Evolutionary conservation across 2,329 filamentous ascomycete genomes (phyloP).

Genomic region (Botrytis squamosa): DNA sequence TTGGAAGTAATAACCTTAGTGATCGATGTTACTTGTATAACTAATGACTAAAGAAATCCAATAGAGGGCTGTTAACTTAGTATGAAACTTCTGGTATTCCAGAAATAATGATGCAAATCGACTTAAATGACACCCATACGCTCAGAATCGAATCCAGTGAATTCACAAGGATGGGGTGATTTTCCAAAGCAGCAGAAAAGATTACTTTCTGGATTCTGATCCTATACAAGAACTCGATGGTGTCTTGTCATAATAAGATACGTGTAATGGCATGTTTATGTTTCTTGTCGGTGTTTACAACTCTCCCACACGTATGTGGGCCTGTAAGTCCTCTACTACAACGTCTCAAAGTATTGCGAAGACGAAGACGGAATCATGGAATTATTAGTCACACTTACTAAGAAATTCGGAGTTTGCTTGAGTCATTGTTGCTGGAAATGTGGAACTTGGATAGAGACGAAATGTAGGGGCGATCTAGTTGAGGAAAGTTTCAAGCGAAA

Average conservation of each 20-base stretch:
- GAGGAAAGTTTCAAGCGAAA: not conserved
- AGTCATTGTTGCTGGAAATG: not conserved
- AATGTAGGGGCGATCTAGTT: not conserved
- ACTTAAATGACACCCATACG: not conserved
- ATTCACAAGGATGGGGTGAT: not conserved
- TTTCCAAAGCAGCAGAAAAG: not conserved
- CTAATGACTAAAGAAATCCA: not conserved
- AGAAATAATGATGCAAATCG: not conserved
- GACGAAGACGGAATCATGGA: not conserved
- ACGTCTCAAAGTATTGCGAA: not conserved
- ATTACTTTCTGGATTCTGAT: not conserved
- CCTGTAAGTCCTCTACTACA: not conserved
- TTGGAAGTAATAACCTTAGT: not conserved
- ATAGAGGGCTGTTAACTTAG: not conserved
- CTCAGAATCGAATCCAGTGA: not conserved
- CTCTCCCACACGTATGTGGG: not conserved
- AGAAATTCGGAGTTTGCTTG: not conserved
- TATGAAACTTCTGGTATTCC: not conserved
- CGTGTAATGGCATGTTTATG: not conserved
- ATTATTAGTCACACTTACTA: too few relatives aligned
- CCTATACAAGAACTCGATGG: too few relatives aligned
- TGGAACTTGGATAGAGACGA: not conserved
- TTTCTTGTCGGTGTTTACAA: not conserved
- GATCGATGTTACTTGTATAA: rapidly evolving
- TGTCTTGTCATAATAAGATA: not conserved